Base-by-base conservation (phyloP, 2,329 filamentous ascomycete genomes). In the Aspergillus niger region DNA sequence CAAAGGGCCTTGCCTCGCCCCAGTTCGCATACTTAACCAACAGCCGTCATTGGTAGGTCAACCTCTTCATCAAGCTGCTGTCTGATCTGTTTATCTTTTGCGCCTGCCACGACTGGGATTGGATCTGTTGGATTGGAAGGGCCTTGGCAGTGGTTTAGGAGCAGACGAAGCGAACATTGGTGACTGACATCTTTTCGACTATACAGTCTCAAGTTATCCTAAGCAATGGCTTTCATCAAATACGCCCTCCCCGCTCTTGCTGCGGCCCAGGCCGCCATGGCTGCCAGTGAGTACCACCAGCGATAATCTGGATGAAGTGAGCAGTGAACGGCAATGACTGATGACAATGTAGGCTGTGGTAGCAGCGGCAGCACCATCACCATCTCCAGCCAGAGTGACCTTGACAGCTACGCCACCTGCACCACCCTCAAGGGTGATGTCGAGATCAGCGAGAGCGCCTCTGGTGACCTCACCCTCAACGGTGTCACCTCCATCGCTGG, bases 371-470 rank as follows among this genome's bases (percentile, higher is more conserved):
- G 71, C 49, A 69, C 69, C 57, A 69, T 81, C 75, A 66, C 83
- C 78, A 77, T 81, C 76, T 61, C 87, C 85, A 67, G 82, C 92
- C 80, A 83, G 83, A 76, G 81, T 76, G 80, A 79, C 75, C 85
- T 86, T 68, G 84, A 91, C 72, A 87, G 85, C 59, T 79, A 94
- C 62, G 76, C 83, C 57, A 71, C 74, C 65, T 97, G 93, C 85
- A 74, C 79, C n/a, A 89, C 85, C 58, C 83, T 91, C 73, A 79
- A 85, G 55, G 92, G 90, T 71, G 83, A 85, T 74, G 81, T 97
- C 63, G 82, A 85, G 64, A 83, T 96, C 66, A 83, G 82, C 63
- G 80, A 81, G 39, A 73, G 76, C 55, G 82, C 87, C 41, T 77
- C 82, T 55, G 85, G 84, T 50, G 75, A 77, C 63, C 82, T 97